These are phyloP conservation scores for Fraxinus cuspidata DNA, from an alignment of 257 asterid species.

Conservation along the genomic window DNA sequence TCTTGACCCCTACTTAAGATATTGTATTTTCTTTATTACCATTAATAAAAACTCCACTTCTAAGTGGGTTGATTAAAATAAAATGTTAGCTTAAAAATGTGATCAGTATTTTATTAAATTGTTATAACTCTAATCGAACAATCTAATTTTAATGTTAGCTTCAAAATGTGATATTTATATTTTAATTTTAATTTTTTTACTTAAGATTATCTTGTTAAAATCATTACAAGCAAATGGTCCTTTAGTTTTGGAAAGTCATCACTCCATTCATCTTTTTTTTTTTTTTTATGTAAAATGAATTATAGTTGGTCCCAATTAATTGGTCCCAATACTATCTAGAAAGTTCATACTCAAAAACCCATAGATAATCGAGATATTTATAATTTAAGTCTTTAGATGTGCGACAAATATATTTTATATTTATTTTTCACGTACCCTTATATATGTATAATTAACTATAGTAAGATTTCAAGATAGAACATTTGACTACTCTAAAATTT, in stretches of 20 bases:
- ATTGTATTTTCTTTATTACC: background rate
- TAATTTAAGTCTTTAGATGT: too few relatives aligned
- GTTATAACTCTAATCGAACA: too few relatives aligned
- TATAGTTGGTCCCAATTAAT: background rate
- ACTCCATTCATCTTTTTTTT: background rate
- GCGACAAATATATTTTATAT: too few relatives aligned
- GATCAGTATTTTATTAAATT: background rate
- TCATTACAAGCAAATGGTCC: background rate
- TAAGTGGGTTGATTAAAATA: background rate
- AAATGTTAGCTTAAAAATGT: background rate
- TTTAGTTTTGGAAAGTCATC: background rate
- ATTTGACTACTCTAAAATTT: too few relatives aligned
- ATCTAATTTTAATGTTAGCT: too few relatives aligned
- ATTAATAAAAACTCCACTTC: background rate
- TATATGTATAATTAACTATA: too few relatives aligned
- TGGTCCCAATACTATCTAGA: background rate
- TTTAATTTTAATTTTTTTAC: too few relatives aligned
- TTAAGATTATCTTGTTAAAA: background rate
- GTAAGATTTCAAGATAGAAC: background rate
- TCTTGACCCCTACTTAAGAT: background rate
- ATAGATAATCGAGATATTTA: background rate
- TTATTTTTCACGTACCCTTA: too few relatives aligned
- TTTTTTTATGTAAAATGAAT: background rate
- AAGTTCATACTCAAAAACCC: background rate
- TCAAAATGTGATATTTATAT: too few relatives aligned